These are phyloP conservation scores for Dictyostelium citrinum DNA, from an alignment of 78 protist genomes.

Conservation along the genomic window DNA sequence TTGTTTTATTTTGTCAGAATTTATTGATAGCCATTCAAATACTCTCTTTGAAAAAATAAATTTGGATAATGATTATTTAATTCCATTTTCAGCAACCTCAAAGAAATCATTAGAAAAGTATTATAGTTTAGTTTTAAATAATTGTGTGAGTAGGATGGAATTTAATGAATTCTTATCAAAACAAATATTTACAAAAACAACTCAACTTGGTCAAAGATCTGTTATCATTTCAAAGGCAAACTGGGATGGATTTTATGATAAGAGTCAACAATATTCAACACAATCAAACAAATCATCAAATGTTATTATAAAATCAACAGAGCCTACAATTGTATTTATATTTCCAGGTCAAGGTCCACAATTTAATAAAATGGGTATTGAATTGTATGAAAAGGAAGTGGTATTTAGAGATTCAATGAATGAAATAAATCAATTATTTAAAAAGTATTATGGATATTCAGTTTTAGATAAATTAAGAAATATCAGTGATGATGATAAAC, in stretches of 20 bases:
- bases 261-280: not conserved
- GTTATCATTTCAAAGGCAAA: not conserved
- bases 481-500: not conserved
- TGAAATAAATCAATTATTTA: not conserved
- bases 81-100: not conserved
- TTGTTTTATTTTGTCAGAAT: constrained; percentile 23
- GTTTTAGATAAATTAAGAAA: not conserved
- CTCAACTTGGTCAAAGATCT: not conserved
- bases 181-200: not conserved
- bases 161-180: not conserved
- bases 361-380: not conserved
- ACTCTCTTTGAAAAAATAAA: not conserved
- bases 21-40: too few relatives aligned
- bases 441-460: not conserved
- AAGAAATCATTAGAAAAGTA: not conserved
- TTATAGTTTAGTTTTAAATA: not conserved
- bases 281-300: not conserved
- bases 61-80: not conserved
- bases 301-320: not conserved
- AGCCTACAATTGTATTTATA: not conserved
- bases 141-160: not conserved
- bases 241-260: not conserved
- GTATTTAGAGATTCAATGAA: not conserved
- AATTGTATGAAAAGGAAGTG: not conserved
- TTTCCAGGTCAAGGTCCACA: constrained; percentile 12